Base-by-base conservation (phyloP, 75 land plant genomes). In the Cunninghamia lanceolata region DNA sequence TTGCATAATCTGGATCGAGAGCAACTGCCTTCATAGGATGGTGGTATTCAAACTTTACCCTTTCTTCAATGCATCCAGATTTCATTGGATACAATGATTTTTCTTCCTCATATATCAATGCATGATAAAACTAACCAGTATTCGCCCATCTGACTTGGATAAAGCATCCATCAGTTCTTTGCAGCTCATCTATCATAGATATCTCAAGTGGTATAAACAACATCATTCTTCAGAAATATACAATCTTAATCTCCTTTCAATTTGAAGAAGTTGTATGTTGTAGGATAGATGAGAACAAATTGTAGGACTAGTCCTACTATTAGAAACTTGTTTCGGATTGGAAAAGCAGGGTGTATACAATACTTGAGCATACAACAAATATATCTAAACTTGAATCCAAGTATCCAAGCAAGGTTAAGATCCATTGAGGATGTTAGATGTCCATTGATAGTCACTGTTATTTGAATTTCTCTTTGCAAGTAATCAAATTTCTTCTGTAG, bases 1-100 rank as follows among this genome's bases (percentile, higher is more conserved):
- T 89, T 13, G 91, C 87, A 90, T 96, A 98, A 30, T 98, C 97
- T 63, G 99, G 99, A 86, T 98, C 99, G 52, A 98, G 84, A 77
- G 99, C 96, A 82, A 98, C 92, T 28, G 99, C 93, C 89, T 98
- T 98, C 99, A 98, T 96, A 10, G 99, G 99, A 3, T 97, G 93
- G 86, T 92, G 96, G 83, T 95, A 98, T 40, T 95, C 94, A 90
- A 98, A 98, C 89, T 93, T 95, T 89, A 90, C 89, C 83, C 68
- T 91, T 85, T 95, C 98, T 66, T 98, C 99, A n/a, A n/a, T n/a
- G n/a, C n/a, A n/a, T n/a, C n/a, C n/a, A n/a, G n/a, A n/a, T n/a
- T n/a, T n/a, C n/a, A n/a, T n/a, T n/a, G n/a, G n/a, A n/a, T n/a
- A n/a, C n/a, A n/a, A n/a, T n/a, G n/a, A n/a, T n/a, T n/a, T n/a